phyloP scores from a whole-genome alignment of 306 rosid species.

The Hylodesmum podocarpum region DNA sequence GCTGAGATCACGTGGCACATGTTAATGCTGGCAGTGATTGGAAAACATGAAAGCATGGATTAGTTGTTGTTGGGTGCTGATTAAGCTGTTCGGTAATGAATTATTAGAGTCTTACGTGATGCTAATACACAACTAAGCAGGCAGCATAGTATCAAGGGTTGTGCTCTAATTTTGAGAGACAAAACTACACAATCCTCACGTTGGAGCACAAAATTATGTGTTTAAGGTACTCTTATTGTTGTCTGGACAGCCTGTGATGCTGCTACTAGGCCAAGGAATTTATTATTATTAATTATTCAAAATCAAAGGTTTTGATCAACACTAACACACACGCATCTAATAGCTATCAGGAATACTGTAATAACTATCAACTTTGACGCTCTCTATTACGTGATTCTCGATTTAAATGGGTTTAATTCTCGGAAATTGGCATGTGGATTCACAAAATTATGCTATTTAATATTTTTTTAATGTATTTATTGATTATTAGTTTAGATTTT shows the following conservation, averaged over 20 bases:
- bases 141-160: slow-evolving; percentile 18
- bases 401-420: no score
- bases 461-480: no score
- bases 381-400: no score
- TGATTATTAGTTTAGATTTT: no score
- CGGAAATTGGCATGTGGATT: no score
- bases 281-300: no score
- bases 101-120: slow-evolving; percentile 1
- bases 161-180: slow-evolving; percentile 28
- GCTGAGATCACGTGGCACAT: slow-evolving; percentile 30
- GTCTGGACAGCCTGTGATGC: slow-evolving; percentile 21
- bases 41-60: slow-evolving; percentile 22
- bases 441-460: no score
- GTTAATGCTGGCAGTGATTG: slow-evolving; percentile 28
- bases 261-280: neutral
- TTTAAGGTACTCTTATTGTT: slow-evolving; percentile 9
- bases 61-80: slow-evolving; percentile 34
- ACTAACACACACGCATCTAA: no score
- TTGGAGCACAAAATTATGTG: slow-evolving; percentile 4
- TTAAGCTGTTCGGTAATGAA: slow-evolving; percentile 15
- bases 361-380: no score
- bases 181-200: slow-evolving; percentile 33
- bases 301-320: no score
- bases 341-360: no score
- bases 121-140: slow-evolving; percentile 16